Evolutionary conservation across 352 stramenopile genomes (phyloP), one percentile per base, ranked within the genome.

Genomic region (Thalassiosira allenii): DNA sequence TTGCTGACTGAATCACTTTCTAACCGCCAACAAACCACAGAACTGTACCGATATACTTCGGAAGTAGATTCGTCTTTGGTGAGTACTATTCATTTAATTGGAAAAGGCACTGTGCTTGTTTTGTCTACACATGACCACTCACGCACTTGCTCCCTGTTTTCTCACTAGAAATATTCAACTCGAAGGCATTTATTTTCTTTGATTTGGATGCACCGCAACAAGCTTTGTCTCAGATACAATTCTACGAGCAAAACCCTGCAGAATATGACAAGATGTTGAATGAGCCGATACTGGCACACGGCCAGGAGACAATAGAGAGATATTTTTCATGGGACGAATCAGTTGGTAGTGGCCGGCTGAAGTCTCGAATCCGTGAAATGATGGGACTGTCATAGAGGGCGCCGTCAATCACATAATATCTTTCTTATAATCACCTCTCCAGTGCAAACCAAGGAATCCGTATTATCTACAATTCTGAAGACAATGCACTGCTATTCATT

Each of bases 31-130:
- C n/a, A n/a, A n/a, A n/a, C n/a, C n/a, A n/a, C n/a, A 22, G 44
- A 23, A 69, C 79, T 2, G 52, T 92, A 44, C 86, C 86, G 11
- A 81, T 92, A 33, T 92, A 92, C 51, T 91, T 72, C 56, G 86
- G 86, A 71, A 84, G 66, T 34, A 68, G 57, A 66, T 74, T 81
- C 41, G 76, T 91, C 17, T 90, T 88, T 70, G 56, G 79, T 33
- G 33, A 54, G 44, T 25, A 25, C n/a, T n/a, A n/a, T n/a, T n/a
- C n/a, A n/a, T n/a, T n/a, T n/a, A n/a, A n/a, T n/a, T n/a, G n/a
- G n/a, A n/a, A n/a, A n/a, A n/a, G n/a, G n/a, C n/a, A n/a, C n/a
- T n/a, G n/a, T n/a, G n/a, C n/a, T n/a, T n/a, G n/a, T n/a, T n/a
- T n/a, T n/a, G n/a, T n/a, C n/a, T n/a, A n/a, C n/a, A n/a, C n/a